phyloP scores from a whole-genome alignment of 2,329 filamentous ascomycete genomes.

The Mollisiaceae sp. region DNA sequence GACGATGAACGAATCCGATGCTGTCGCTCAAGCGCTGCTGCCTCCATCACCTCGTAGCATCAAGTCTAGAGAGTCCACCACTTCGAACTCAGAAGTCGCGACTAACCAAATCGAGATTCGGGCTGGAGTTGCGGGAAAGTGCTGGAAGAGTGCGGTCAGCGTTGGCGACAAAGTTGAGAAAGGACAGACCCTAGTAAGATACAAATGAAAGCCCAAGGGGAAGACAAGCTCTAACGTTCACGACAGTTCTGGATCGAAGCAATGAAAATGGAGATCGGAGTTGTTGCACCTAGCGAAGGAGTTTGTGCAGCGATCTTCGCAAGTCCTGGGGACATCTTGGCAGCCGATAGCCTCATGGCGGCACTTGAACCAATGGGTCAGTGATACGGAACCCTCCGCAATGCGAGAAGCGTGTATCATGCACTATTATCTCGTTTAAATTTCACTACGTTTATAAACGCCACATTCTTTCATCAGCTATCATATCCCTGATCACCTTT shows the following conservation, averaged over 20 bases:
- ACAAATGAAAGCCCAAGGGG: too few species aligned
- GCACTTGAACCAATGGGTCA: too few species aligned
- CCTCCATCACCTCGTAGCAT: conserved; percentile 50
- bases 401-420: too few species aligned
- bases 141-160: conserved; percentile 46
- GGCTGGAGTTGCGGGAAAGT: not conserved
- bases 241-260: conserved; percentile 52
- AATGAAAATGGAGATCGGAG: conserved; percentile 71
- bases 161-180: conserved; percentile 52
- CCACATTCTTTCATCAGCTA: too few species aligned
- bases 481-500: too few species aligned
- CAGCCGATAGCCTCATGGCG: too few species aligned
- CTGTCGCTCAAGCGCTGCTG: conserved; percentile 49
- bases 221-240: not conserved
- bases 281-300: conserved; percentile 46
- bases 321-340: too few species aligned
- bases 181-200: conserved; percentile 47
- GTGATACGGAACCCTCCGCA: not conserved
- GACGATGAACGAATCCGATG: conserved; percentile 33
- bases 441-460: too few species aligned
- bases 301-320: too few species aligned
- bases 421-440: too few species aligned
- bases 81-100: not conserved
- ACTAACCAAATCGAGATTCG: not conserved
- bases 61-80: not conserved